These are phyloP conservation scores for Nyctanthes arbortristis DNA, from an alignment of 257 asterid species.

Conservation along the genomic window DNA sequence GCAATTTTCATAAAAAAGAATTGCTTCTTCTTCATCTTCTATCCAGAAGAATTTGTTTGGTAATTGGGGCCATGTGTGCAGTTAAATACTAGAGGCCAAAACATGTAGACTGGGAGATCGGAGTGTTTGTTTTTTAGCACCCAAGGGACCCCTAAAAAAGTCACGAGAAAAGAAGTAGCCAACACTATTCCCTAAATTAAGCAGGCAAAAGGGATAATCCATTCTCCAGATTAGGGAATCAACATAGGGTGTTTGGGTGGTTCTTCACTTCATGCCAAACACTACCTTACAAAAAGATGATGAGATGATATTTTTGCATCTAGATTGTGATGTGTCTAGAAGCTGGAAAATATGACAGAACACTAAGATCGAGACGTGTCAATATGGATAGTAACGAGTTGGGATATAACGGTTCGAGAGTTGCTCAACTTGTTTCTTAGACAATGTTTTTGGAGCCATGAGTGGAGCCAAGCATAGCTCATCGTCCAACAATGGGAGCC, in stretches of 20 bases:
- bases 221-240: neutral
- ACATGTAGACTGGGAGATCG: neutral
- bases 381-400: no score
- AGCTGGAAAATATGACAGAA: neutral
- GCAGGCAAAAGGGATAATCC: slow-evolving; percentile 19
- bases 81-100: neutral
- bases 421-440: no score
- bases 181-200: slow-evolving; percentile 11
- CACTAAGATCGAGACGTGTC: no score
- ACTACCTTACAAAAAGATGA: neutral
- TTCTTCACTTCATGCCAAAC: neutral
- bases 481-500: no score
- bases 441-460: no score
- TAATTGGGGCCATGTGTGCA: neutral
- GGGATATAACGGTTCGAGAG: no score
- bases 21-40: neutral
- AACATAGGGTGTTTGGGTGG: neutral
- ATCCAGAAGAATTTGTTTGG: neutral
- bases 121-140: neutral
- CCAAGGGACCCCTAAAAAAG: neutral
- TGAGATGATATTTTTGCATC: neutral
- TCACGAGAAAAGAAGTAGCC: neutral
- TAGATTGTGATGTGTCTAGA: neutral
- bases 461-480: no score
- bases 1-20: neutral